These are phyloP conservation scores for Coemansia sp. DNA, from an alignment of 192 early-diverging fungal species.

Conservation along the genomic window DNA sequence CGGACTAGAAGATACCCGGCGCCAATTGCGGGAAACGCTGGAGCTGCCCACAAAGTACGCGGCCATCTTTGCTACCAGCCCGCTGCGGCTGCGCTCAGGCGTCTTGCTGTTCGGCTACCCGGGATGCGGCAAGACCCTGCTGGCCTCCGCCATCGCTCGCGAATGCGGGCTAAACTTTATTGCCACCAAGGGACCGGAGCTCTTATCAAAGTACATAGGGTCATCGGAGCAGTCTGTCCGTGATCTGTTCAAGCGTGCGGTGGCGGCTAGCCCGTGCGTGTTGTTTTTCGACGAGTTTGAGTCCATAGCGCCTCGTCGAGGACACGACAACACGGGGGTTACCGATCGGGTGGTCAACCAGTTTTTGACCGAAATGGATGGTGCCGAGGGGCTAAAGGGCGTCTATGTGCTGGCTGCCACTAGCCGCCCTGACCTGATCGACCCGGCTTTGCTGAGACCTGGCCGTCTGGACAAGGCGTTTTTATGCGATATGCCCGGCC, in stretches of 20 bases:
- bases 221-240: slow-evolving; percentile 93
- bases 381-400: slow-evolving; percentile 92
- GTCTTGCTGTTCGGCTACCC: slow-evolving; percentile 94
- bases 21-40: slow-evolving; percentile 82
- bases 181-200: slow-evolving; percentile 94
- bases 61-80: slow-evolving; percentile 81
- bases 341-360: slow-evolving; percentile 99
- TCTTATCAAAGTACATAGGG: slow-evolving; percentile 99
- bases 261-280: slow-evolving; percentile 90
- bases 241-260: slow-evolving; percentile 92
- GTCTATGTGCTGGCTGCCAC: slow-evolving; percentile 96
- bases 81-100: slow-evolving; percentile 87
- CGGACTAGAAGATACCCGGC: slow-evolving; percentile 77
- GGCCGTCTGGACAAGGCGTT: slow-evolving; percentile 82
- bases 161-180: slow-evolving; percentile 98
- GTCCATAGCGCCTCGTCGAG: slow-evolving; percentile 90
- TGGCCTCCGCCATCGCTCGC: slow-evolving; percentile 92
- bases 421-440: slow-evolving; percentile 81
- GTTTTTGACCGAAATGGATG: slow-evolving; percentile 98
- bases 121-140: slow-evolving; percentile 97
- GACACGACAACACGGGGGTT: slow-evolving; percentile 98
- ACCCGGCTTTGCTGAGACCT: slow-evolving; percentile 76
- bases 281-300: slow-evolving; percentile 99
- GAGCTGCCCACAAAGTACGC: slow-evolving; percentile 96
- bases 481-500: slow-evolving; percentile 78